Percentiles rank a stretch among this genome's conserved stretches.
These are phyloP conservation scores for Pleurotus ostreatus DNA, from an alignment of 768 basidiomycete species.

Conservation along the genomic window DNA sequence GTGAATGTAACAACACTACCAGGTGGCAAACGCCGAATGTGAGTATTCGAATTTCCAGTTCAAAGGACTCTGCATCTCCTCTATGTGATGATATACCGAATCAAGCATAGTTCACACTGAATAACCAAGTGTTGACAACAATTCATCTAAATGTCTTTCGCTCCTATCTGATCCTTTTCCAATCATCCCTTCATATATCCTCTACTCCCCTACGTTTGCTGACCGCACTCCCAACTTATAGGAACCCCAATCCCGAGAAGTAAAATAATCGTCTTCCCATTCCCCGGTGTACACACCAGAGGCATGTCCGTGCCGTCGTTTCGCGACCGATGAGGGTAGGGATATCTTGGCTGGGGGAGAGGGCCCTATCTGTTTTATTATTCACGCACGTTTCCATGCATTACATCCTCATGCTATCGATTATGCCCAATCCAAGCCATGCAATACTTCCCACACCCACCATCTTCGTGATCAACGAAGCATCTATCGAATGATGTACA, in stretches of 20 bases:
- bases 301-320: neutral
- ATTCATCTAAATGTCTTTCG: constrained; percentile 93
- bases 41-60: constrained; percentile 35
- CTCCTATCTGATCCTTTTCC: constrained; percentile 86
- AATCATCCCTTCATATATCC: constrained; percentile 12
- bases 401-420: constrained; percentile 2
- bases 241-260: constrained; percentile 68
- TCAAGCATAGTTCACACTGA: constrained; percentile 98
- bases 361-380: constrained; percentile 5
- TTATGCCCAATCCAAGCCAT: constrained; percentile 5
- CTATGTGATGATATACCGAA: constrained; percentile 54
- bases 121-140: constrained; percentile 74
- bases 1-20: constrained; percentile 90
- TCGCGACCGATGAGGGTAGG: neutral
- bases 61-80: neutral
- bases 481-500: no score
- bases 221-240: constrained; percentile 26
- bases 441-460: neutral
- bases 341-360: neutral
- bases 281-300: neutral
- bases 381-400: constrained; percentile 5
- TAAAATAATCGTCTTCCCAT: constrained; percentile 24
- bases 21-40: constrained; percentile 96
- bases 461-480: no score
- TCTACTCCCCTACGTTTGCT: constrained; percentile 10